Evolutionary conservation across 345 rosid species (phyloP).

Genomic region (Camelina sativa): DNA sequence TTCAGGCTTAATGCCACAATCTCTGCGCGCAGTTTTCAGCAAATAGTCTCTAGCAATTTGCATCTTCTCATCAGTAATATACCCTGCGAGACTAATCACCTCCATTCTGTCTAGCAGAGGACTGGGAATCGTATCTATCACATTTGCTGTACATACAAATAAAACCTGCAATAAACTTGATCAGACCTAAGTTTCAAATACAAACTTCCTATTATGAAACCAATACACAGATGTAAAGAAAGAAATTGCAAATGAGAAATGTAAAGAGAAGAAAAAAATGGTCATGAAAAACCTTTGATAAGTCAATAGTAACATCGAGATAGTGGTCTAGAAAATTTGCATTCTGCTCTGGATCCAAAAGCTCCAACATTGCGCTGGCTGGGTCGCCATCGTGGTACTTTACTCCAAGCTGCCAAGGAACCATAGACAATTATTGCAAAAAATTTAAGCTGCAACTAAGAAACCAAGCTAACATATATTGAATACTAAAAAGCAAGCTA

Average conservation of each 20-base stretch:
- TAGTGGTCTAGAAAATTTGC: conserved; percentile 93
- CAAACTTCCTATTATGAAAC: background rate
- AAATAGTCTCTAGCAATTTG: conserved; percentile 91
- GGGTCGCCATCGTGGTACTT: conserved; percentile 83
- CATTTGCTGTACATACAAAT: conserved; percentile 98
- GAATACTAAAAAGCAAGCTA: conserved; percentile 32
- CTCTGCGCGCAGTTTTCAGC: conserved; percentile 71
- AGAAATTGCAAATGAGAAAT: too few relatives aligned
- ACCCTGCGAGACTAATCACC: conserved; percentile 87
- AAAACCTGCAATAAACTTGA: conserved; percentile 62
- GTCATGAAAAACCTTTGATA: conserved; percentile 67
- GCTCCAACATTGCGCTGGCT: conserved; percentile 93
- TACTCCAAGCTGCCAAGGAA: conserved; percentile 67
- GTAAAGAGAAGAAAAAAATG: background rate
- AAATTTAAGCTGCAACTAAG: background rate
- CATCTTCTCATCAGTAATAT: conserved; percentile 92
- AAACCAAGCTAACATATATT: background rate
- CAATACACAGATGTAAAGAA: background rate
- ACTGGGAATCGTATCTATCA: conserved; percentile 70
- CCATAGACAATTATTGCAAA: conserved; percentile 17
- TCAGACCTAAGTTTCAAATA: background rate
- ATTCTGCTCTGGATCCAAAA: conserved; percentile 96
- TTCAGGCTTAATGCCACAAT: conserved; percentile 84
- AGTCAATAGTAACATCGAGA: conserved; percentile 85
- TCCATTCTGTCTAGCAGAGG: conserved; percentile 98